phyloP scores from a whole-genome alignment of 2,329 filamentous ascomycete species.

The Cladosporium velox region DNA sequence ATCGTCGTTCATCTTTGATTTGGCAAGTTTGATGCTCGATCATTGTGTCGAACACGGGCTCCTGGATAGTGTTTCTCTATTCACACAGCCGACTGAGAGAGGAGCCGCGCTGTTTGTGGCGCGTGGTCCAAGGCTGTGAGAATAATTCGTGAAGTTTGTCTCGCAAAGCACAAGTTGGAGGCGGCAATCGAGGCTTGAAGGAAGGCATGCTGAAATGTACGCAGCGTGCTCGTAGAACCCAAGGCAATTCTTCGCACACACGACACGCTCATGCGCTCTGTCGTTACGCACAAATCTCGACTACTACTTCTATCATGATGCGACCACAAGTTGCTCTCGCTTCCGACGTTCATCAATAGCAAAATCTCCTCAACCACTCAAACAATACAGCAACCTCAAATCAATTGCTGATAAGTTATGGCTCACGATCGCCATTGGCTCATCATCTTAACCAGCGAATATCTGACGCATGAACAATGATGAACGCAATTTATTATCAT shows the following conservation, averaged over 20 bases:
- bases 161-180: background rate
- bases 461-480: background rate
- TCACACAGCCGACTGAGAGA: background rate
- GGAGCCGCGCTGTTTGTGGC: background rate
- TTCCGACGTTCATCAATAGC: background rate
- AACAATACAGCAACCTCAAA: background rate
- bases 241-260: background rate
- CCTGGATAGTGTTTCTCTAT: too few species aligned
- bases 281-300: background rate
- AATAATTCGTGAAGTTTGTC: background rate
- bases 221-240: background rate
- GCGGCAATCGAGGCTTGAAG: background rate
- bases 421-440: background rate
- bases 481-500: background rate
- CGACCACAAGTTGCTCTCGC: background rate
- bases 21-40: background rate
- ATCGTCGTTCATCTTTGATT: slow-evolving; percentile 15
- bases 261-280: background rate
- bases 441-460: background rate
- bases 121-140: background rate
- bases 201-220: background rate
- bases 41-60: background rate
- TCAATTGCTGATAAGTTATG: background rate
- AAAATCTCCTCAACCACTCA: background rate
- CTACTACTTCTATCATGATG: background rate